A percentile compares a stretch with the other conserved stretches of the same genome.
phyloP scores from a whole-genome alignment of 139 green algal species.

The Auxenochlorella pyrenoidosa region DNA sequence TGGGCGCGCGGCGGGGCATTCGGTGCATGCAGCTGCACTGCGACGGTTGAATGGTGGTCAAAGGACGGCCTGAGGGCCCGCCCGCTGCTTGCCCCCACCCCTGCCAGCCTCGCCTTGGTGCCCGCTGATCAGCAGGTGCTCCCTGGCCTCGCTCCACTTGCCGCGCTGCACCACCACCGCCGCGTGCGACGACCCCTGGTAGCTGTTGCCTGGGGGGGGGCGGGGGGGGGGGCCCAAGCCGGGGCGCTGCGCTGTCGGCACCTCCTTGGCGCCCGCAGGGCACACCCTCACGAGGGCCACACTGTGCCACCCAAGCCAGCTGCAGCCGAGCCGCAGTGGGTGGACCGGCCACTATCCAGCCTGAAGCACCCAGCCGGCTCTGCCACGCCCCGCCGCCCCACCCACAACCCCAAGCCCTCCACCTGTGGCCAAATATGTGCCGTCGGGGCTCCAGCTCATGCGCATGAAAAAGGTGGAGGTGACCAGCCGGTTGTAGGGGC shows the following conservation, averaged over 20 bases:
- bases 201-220: slow-evolving; percentile 60
- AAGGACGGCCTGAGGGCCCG: no score
- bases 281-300: no score
- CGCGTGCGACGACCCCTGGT: slow-evolving; percentile 65
- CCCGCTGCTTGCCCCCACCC: no score
- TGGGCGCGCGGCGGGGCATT: background rate
- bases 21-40: background rate
- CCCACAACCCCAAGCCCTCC: background rate
- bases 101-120: slow-evolving; percentile 22
- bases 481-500: slow-evolving; percentile 60
- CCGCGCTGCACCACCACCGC: slow-evolving; percentile 66
- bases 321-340: no score
- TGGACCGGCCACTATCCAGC: no score
- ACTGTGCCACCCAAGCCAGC: no score
- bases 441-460: slow-evolving; percentile 78
- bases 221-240: no score
- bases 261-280: no score
- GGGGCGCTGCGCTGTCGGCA: no score
- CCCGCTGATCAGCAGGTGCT: slow-evolving; percentile 53
- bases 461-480: slow-evolving; percentile 57
- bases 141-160: slow-evolving; percentile 38
- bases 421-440: slow-evolving; percentile 67
- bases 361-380: no score
- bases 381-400: no score
- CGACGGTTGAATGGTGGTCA: no score